Evolutionary conservation across 2,329 filamentous ascomycete species (phyloP).

Genomic region (Clonostachys solani): DNA sequence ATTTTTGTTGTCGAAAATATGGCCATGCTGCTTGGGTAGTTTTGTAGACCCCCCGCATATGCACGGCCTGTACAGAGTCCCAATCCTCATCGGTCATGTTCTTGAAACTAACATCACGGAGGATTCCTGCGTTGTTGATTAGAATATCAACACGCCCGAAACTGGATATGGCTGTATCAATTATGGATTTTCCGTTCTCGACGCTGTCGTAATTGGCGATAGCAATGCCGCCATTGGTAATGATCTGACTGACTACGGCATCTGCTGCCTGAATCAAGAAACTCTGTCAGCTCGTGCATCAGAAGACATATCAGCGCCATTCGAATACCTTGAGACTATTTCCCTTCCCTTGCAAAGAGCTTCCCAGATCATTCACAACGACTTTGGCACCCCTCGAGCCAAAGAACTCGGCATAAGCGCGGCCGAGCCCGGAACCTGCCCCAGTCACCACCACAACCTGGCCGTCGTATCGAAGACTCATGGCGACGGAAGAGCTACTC

Average conservation of each 20-base stretch:
- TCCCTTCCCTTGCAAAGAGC: conserved; percentile 89
- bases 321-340: conserved; percentile 71
- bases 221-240: conserved; percentile 85
- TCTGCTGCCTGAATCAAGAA: conserved; percentile 62
- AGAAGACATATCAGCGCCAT: not conserved
- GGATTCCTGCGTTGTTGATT: conserved; percentile 96
- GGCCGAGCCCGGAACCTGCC: conserved; percentile 74
- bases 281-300: conserved; percentile 14
- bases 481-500: conserved; percentile 42
- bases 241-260: conserved; percentile 79
- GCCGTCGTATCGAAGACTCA: conserved; percentile 74
- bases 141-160: conserved; percentile 90
- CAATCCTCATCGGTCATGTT: conserved; percentile 97
- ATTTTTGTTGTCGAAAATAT: conserved; percentile 98
- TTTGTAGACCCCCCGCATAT: conserved; percentile 93
- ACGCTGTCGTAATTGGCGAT: conserved; percentile 97
- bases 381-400: conserved; percentile 87
- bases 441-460: conserved; percentile 82
- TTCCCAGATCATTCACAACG: conserved; percentile 95
- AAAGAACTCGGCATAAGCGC: conserved; percentile 85
- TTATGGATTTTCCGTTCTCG: conserved; percentile 89
- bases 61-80: conserved; percentile 91
- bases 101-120: conserved; percentile 95
- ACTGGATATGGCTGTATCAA: conserved; percentile 77
- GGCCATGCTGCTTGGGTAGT: conserved; percentile 93